These are phyloP conservation scores for Pisolithus sp. DNA, from an alignment of 768 basidiomycete genomes.

Conservation along the genomic window DNA sequence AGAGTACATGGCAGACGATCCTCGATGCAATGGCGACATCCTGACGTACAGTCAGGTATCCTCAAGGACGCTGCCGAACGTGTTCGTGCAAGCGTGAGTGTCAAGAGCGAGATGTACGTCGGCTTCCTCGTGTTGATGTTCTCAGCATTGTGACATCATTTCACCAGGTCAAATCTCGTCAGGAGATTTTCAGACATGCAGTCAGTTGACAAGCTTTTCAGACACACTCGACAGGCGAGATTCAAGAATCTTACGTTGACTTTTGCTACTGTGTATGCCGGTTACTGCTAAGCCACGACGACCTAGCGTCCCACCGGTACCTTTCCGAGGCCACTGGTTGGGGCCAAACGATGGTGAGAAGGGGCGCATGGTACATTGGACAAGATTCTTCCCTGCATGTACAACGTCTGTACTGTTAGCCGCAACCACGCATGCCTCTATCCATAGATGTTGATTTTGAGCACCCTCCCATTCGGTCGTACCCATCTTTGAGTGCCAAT, in stretches of 20 bases:
- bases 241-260: constrained; percentile 25
- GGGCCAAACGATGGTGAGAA: constrained; percentile 14
- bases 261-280: constrained; percentile 30
- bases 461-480: not conserved
- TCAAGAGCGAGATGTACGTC: constrained; percentile 33
- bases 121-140: constrained; percentile 41
- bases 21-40: constrained; percentile 4
- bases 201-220: constrained; percentile 1
- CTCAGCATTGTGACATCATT: constrained; percentile 44
- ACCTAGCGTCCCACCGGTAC: constrained; percentile 27
- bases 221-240: constrained; percentile 4
- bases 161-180: constrained; percentile 30
- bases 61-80: constrained; percentile 36
- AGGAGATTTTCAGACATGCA: not conserved
- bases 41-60: constrained; percentile 33
- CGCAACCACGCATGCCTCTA: not conserved
- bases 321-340: constrained; percentile 28
- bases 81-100: constrained; percentile 27
- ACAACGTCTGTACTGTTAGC: not conserved
- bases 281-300: constrained; percentile 22
- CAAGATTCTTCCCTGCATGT: not conserved
- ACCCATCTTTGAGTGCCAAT: constrained; percentile 73
- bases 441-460: not conserved
- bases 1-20: constrained; percentile 24
- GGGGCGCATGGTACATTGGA: not conserved